A percentile compares a stretch with the other conserved stretches of the same genome.
Conservation (phyloP, 441 rosid genomes). For the Croton setiger region DNA sequence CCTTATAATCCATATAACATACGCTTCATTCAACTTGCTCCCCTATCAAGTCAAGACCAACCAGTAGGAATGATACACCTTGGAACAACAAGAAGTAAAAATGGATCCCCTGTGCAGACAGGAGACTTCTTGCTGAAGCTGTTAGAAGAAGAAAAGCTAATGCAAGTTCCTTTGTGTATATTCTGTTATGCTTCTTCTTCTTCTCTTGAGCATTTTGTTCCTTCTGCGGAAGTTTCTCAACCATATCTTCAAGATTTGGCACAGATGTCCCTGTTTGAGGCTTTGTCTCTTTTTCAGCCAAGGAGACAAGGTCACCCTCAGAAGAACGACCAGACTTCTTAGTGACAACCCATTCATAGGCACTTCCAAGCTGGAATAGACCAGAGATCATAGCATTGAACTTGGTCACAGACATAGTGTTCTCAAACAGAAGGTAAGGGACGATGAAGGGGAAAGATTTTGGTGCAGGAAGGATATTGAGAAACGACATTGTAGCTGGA, state of each 20-base stretch:
- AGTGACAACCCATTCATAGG: constrained; percentile 95
- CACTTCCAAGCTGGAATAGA: constrained; percentile 91
- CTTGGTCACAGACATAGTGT: constrained; percentile 97
- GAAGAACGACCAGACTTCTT: constrained; percentile 94
- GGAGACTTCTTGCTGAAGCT: constrained; percentile 78
- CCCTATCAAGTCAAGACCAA: constrained; percentile 87
- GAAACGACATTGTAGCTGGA: constrained; percentile 94
- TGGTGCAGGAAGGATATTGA: constrained; percentile 91
- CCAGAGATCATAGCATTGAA: constrained; percentile 97
- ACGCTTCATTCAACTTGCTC: constrained; percentile 72
- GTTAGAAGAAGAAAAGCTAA: constrained; percentile 78
- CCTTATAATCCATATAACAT: constrained; percentile 20
- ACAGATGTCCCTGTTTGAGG: constrained; percentile 55
- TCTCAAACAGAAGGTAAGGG: constrained; percentile 94
- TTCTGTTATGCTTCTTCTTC: constrained; percentile 77
- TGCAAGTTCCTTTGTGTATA: constrained; percentile 74
- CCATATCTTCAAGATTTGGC: constrained; percentile 53
- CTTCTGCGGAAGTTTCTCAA: constrained; percentile 44
- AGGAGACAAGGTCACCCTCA: constrained; percentile 71
- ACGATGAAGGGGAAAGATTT: constrained; percentile 89
- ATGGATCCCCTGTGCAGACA: constrained; percentile 94
- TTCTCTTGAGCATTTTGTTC: constrained; percentile 37
- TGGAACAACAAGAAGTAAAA: constrained; percentile 95
- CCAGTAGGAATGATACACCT: constrained; percentile 85
- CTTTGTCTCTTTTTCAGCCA: constrained; percentile 49